phyloP scores from a whole-genome alignment of 352 stramenopile genomes.

The Phytophthora parvispora region DNA sequence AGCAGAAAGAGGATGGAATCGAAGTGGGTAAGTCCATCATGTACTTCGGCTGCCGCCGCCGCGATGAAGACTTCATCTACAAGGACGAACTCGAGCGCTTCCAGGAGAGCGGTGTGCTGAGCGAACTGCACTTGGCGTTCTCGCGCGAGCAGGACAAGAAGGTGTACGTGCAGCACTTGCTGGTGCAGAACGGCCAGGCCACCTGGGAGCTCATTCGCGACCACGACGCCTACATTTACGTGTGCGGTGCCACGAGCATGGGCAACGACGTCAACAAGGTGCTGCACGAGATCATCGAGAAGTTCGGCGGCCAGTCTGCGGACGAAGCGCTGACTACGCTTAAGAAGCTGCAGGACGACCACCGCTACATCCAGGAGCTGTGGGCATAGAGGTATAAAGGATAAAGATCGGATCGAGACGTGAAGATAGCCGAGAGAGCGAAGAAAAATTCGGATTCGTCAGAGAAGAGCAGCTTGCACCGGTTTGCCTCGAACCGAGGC shows the following conservation, averaged over 20 bases:
- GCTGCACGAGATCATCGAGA: conserved; percentile 86
- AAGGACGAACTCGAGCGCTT: conserved; percentile 93
- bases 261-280: conserved; percentile 97
- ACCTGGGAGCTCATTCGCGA: conserved; percentile 74
- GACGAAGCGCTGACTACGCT: conserved; percentile 86
- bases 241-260: conserved; percentile 98
- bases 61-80: conserved; percentile 93
- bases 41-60: conserved; percentile 93
- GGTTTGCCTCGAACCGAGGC: not conserved
- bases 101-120: conserved; percentile 87
- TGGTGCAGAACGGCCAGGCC: conserved; percentile 77
- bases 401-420: not conserved
- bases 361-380: conserved; percentile 97
- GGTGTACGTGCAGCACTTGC: conserved; percentile 98
- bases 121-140: conserved; percentile 95
- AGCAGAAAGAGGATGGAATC: conserved; percentile 69
- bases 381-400: conserved; percentile 77
- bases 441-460: no score
- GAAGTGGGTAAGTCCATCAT: conserved; percentile 91
- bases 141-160: conserved; percentile 95
- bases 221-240: conserved; percentile 94
- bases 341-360: conserved; percentile 88
- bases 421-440: not conserved
- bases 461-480: conserved; percentile 9
- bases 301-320: conserved; percentile 59